A percentile compares a stretch with the other conserved stretches of the same genome.
Conservation (phyloP, 805 yeast genomes). For the Candida lessepsii region DNA sequence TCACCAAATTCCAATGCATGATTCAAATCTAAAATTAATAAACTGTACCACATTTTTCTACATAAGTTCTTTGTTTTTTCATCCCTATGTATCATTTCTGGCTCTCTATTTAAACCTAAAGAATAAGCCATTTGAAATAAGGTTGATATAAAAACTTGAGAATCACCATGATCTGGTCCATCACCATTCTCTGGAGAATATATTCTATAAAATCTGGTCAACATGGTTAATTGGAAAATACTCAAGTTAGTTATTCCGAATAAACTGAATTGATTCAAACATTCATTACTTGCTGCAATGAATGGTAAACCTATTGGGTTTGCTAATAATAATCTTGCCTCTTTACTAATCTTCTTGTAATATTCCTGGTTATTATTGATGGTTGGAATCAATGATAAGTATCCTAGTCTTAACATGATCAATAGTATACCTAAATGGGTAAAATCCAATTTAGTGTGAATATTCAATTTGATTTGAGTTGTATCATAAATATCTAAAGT, state of each 20-base stretch:
- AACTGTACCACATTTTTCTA: slow-evolving; percentile 38
- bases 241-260: slow-evolving; percentile 44
- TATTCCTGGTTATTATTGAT: slow-evolving; percentile 3
- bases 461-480: slow-evolving; percentile 10
- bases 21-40: slow-evolving; percentile 27
- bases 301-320: slow-evolving; percentile 33
- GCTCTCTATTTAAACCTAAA: slow-evolving; percentile 69
- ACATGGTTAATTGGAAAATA: slow-evolving; percentile 53
- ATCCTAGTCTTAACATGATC: slow-evolving; percentile 33
- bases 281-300: slow-evolving; percentile 30
- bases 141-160: slow-evolving; percentile 54
- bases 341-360: slow-evolving; percentile 13
- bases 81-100: slow-evolving; percentile 25
- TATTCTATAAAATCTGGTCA: slow-evolving; percentile 49
- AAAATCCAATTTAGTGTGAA: slow-evolving; percentile 33
- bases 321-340: slow-evolving; percentile 24
- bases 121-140: slow-evolving; percentile 65
- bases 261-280: slow-evolving; percentile 36
- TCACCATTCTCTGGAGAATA: slow-evolving; percentile 57
- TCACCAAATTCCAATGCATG: slow-evolving; percentile 31
- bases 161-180: slow-evolving; percentile 56
- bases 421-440: slow-evolving; percentile 35
- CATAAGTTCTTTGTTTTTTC: slow-evolving; percentile 24
- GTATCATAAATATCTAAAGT: slow-evolving; percentile 2
- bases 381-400: slow-evolving; percentile 37